Percentiles rank a stretch among this genome's conserved stretches.
These are phyloP conservation scores for Xanthoceras sorbifolium DNA, from an alignment of 345 rosid species.

Conservation along the genomic window DNA sequence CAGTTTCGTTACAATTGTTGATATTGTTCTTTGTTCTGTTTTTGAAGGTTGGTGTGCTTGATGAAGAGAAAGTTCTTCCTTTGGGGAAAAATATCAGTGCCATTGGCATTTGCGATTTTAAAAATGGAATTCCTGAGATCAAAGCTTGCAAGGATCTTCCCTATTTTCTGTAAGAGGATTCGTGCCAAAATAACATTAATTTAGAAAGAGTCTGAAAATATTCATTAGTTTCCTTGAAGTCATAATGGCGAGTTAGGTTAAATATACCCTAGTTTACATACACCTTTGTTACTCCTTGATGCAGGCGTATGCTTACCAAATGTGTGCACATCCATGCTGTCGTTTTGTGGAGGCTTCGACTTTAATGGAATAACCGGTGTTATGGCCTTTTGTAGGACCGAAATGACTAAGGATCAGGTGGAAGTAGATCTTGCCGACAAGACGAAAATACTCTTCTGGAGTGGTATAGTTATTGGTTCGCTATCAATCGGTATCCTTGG, in stretches of 20 bases:
- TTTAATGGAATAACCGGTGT: background rate
- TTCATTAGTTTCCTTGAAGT: background rate
- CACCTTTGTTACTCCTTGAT: background rate
- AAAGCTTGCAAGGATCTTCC: constrained; percentile 87
- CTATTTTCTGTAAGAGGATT: constrained; percentile 74
- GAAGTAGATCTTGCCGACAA: constrained; percentile 60
- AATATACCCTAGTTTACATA: too few species aligned
- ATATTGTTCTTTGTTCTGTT: background rate
- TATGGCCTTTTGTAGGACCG: constrained; percentile 32
- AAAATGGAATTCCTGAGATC: constrained; percentile 73
- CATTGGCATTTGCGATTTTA: constrained; percentile 61
- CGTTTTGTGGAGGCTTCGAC: too few species aligned
- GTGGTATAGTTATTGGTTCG: constrained; percentile 65
- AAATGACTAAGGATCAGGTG: constrained; percentile 81
- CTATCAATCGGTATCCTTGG: constrained; percentile 75
- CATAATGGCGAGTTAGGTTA: background rate
- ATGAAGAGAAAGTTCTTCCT: constrained; percentile 93
- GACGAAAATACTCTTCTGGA: constrained; percentile 60
- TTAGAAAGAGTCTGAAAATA: background rate
- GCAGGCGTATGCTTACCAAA: background rate
- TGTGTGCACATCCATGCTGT: too few species aligned
- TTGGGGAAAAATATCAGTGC: constrained; percentile 67
- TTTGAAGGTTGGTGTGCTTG: constrained; percentile 80
- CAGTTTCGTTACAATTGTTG: background rate
- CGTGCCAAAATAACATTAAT: background rate